phyloP scores from a whole-genome alignment of 1,284 basidiomycete genomes.

The Austroboletus rostrupii region DNA sequence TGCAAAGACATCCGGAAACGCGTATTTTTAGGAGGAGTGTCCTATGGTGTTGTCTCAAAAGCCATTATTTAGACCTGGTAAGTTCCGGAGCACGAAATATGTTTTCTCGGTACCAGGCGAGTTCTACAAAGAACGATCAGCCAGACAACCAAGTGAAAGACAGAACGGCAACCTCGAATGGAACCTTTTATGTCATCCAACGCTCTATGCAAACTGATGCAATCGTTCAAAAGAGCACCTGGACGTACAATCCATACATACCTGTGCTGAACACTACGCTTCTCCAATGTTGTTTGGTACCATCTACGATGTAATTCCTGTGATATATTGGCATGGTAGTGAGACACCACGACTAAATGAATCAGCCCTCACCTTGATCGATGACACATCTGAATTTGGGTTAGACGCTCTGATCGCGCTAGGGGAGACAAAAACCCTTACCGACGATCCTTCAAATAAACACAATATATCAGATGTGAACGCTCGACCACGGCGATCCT shows the following conservation, averaged over 20 bases:
- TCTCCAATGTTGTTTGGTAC: slow-evolving; percentile 40
- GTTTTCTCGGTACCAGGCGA: slow-evolving; percentile 25
- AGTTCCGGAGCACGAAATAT: slow-evolving; percentile 18
- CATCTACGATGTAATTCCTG: slow-evolving; percentile 75
- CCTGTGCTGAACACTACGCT: slow-evolving; percentile 22
- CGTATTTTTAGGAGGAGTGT: too few species aligned
- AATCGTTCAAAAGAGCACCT: neutral
- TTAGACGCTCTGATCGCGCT: neutral
- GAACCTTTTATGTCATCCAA: slow-evolving; percentile 74
- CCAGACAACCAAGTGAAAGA: neutral
- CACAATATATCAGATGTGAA: slow-evolving; percentile 8
- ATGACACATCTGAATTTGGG: slow-evolving; percentile 60
- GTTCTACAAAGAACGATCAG: slow-evolving; percentile 16
- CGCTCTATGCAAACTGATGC: slow-evolving; percentile 45
- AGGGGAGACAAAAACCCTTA: slow-evolving; percentile 30
- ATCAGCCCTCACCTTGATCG: slow-evolving; percentile 57
- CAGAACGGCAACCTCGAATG: slow-evolving; percentile 52
- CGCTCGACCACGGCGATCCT: slow-evolving; percentile 5
- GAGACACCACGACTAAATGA: neutral
- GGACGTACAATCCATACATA: slow-evolving; percentile 33
- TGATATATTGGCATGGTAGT: neutral
- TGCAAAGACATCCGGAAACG: too few species aligned
- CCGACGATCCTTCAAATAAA: slow-evolving; percentile 51
- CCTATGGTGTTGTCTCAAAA: neutral
- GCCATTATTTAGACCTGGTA: neutral